Percentiles rank a stretch among this genome's conserved stretches.
These are phyloP conservation scores for Neocallimastix lanati DNA, from an alignment of 192 early-diverging fungal species.

Conservation along the genomic window DNA sequence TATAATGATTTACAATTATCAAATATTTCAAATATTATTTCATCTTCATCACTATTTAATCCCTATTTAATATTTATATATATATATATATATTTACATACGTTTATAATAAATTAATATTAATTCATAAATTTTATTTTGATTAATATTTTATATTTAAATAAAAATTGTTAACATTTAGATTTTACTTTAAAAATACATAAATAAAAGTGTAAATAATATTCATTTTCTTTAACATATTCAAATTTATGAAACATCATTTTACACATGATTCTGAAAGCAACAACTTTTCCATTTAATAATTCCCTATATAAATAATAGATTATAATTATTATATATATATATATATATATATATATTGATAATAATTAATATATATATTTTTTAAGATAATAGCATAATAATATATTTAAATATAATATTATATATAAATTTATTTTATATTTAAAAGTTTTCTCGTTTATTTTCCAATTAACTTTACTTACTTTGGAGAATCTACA, in stretches of 20 bases:
- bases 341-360: too few relatives aligned
- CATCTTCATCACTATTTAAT: slow-evolving; percentile 25
- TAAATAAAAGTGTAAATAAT: slow-evolving; percentile 51
- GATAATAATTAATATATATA: too few relatives aligned
- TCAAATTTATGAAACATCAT: slow-evolving; percentile 62
- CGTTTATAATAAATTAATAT: too few relatives aligned
- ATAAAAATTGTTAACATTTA: too few relatives aligned
- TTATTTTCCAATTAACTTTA: too few relatives aligned
- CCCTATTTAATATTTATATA: slow-evolving; percentile 17
- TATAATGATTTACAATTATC: slow-evolving; percentile 49
- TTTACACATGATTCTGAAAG: slow-evolving; percentile 50
- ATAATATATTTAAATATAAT: background rate
- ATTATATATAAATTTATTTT: background rate
- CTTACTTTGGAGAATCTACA: slow-evolving; percentile 33
- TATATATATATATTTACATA: too few relatives aligned
- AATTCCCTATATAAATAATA: slow-evolving; percentile 40
- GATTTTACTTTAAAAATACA: slow-evolving; percentile 44
- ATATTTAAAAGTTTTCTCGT: too few relatives aligned
- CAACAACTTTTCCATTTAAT: slow-evolving; percentile 37
- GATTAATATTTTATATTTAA: too few relatives aligned
- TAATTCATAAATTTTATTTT: too few relatives aligned
- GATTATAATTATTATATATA: background rate
- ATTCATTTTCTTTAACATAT: slow-evolving; percentile 29
- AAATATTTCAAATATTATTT: slow-evolving; percentile 45
- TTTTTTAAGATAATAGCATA: too few relatives aligned